These are phyloP conservation scores for Wallacemonas sp. DNA, from an alignment of 208 protist species.

Conservation along the genomic window DNA sequence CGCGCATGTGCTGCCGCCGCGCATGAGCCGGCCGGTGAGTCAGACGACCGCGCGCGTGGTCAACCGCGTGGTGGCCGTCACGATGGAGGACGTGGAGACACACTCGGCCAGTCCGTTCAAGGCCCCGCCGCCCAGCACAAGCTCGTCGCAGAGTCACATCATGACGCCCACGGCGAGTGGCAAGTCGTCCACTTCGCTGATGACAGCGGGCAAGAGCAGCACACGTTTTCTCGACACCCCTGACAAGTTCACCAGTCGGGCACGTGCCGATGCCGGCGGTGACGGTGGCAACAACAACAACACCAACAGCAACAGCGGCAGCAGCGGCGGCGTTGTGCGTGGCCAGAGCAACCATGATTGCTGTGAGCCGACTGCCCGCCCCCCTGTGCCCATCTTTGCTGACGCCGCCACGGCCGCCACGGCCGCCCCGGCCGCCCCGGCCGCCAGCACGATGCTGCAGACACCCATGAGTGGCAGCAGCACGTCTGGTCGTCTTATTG, in stretches of 20 bases:
- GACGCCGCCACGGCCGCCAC: not conserved
- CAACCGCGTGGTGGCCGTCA: not conserved
- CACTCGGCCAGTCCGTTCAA: not conserved
- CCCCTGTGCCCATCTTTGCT: not conserved
- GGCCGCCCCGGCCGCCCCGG: not conserved
- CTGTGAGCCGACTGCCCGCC: too few relatives aligned
- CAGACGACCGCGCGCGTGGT: not conserved
- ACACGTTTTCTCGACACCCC: conserved; percentile 14
- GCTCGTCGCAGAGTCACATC: not conserved
- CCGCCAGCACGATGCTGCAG: not conserved
- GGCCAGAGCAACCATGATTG: too few relatives aligned
- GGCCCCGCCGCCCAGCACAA: not conserved
- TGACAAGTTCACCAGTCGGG: too few relatives aligned
- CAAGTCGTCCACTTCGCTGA: not conserved
- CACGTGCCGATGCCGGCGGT: too few relatives aligned
- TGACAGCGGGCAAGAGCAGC: conserved; percentile 1
- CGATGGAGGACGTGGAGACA: not conserved
- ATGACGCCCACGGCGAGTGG: not conserved
- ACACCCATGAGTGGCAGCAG: not conserved
- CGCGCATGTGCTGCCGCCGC: not conserved
- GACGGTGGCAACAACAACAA: not conserved
- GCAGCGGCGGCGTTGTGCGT: not conserved
- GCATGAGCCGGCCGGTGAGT: not conserved
- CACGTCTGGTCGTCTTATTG: conserved; percentile 9
- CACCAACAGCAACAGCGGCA: not conserved